Evolutionary conservation across 2,329 filamentous ascomycete species (phyloP).

Genomic region (Alternaria sp.): DNA sequence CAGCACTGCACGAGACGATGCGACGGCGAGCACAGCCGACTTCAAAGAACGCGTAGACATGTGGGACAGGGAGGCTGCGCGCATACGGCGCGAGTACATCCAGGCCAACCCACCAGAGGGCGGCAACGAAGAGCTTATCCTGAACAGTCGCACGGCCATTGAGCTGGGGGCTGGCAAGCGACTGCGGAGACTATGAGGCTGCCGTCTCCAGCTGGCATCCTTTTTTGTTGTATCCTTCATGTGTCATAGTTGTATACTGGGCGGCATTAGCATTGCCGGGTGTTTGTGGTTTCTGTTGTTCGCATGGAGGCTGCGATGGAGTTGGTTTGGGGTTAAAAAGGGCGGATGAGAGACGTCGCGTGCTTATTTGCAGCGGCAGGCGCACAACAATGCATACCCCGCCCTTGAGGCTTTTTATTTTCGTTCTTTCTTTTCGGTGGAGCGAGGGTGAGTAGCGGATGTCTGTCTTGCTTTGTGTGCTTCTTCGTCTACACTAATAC

Average conservation of each 20-base stretch:
- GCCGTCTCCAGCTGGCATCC: not conserved
- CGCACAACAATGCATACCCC: conserved; percentile 6
- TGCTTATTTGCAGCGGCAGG: conserved; percentile 12
- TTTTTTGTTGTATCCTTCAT: conserved; percentile 33
- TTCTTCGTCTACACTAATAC: not conserved
- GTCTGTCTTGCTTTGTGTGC: not conserved
- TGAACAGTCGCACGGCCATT: conserved; percentile 51
- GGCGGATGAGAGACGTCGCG: conserved; percentile 9
- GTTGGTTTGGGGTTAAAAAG: conserved; percentile 18
- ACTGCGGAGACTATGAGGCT: conserved; percentile 39
- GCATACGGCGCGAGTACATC: conserved; percentile 57
- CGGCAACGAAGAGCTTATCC: conserved; percentile 40
- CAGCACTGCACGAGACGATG: conserved; percentile 71
- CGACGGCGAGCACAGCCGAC: conserved; percentile 64
- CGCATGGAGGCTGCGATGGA: not conserved
- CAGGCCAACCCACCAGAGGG: conserved; percentile 45
- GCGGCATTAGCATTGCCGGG: conserved; percentile 39
- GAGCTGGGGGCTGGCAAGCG: conserved; percentile 50
- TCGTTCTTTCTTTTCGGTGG: not conserved
- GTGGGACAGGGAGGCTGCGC: conserved; percentile 75
- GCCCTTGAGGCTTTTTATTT: conserved; percentile 1
- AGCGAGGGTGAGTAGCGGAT: not conserved
- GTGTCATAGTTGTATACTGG: conserved; percentile 28
- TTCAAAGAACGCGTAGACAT: conserved; percentile 69
- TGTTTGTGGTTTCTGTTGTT: conserved; percentile 19